These are phyloP conservation scores for Gonapodya prolifera DNA, from an alignment of 192 early-diverging fungal genomes.

Conservation along the genomic window DNA sequence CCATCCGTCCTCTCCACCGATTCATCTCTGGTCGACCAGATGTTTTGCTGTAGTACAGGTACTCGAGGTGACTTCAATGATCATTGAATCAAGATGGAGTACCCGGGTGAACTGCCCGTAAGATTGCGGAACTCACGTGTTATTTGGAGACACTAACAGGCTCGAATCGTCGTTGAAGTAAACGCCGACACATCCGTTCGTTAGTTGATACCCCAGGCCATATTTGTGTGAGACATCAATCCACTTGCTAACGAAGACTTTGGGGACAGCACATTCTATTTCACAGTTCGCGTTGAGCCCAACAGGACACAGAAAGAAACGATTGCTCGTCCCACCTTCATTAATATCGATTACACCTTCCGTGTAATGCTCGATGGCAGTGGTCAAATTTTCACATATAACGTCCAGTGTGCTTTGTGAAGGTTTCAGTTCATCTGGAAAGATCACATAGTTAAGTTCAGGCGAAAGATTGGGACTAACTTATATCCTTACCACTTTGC, in stretches of 20 bases:
- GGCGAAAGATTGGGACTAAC: no score
- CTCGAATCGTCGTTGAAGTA: slow-evolving; percentile 83
- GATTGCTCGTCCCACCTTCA: neutral
- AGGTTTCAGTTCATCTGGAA: no score
- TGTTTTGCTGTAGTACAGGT: slow-evolving; percentile 23
- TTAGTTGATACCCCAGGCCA: slow-evolving; percentile 77
- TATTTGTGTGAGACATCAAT: slow-evolving; percentile 73
- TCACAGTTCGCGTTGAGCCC: no score
- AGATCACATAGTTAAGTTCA: no score
- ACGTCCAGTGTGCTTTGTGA: slow-evolving; percentile 16
- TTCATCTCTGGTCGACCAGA: slow-evolving; percentile 1
- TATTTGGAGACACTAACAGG: slow-evolving; percentile 46
- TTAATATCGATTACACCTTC: neutral
- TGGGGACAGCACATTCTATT: no score
- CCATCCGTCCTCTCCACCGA: slow-evolving; percentile 21
- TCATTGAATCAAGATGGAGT: neutral
- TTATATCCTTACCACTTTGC: no score
- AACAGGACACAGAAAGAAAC: neutral
- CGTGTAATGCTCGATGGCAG: neutral
- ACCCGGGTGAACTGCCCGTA: neutral
- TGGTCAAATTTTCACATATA: slow-evolving; percentile 4
- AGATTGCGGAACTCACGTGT: slow-evolving; percentile 34
- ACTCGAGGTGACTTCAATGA: slow-evolving; percentile 29
- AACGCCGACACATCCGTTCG: slow-evolving; percentile 71
- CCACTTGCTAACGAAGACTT: slow-evolving; percentile 77